phyloP scores from a whole-genome alignment of 1,284 basidiomycete genomes.

The Agroathelia rolfsii region DNA sequence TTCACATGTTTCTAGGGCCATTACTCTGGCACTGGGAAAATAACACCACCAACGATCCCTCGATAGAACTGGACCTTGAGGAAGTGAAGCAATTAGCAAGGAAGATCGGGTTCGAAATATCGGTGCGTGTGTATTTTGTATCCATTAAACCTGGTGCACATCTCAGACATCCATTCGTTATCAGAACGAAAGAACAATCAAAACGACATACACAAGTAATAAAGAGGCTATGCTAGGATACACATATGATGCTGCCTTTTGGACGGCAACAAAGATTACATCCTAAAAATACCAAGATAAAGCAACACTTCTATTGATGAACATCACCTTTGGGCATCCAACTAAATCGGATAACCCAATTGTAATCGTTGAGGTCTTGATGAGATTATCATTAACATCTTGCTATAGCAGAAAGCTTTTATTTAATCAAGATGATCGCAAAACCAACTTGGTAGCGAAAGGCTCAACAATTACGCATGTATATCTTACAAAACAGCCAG shows the following conservation, averaged over 20 bases:
- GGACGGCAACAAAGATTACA: conserved; percentile 64
- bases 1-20: conserved; percentile 47
- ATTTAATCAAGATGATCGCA: too few species aligned
- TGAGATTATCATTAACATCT: too few species aligned
- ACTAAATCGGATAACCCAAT: too few species aligned
- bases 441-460: too few species aligned
- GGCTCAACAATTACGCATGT: too few species aligned
- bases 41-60: conserved; percentile 68
- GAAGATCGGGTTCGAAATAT: conserved; percentile 76
- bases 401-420: too few species aligned
- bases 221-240: conserved; percentile 81
- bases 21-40: conserved; percentile 96
- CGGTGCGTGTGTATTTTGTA: conserved; percentile 35
- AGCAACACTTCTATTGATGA: too few species aligned
- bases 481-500: too few species aligned
- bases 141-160: too few species aligned
- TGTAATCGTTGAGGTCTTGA: too few species aligned
- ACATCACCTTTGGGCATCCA: too few species aligned
- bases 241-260: conserved; percentile 77
- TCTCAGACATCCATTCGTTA: conserved; percentile 3
- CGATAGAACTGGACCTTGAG: conserved; percentile 82
- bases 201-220: conserved; percentile 85
- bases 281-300: too few species aligned
- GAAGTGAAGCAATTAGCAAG: conserved; percentile 75
- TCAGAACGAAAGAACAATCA: conserved; percentile 73